Base-by-base conservation (phyloP, 2,329 filamentous ascomycete genomes). In the Septoria petroselini region DNA sequence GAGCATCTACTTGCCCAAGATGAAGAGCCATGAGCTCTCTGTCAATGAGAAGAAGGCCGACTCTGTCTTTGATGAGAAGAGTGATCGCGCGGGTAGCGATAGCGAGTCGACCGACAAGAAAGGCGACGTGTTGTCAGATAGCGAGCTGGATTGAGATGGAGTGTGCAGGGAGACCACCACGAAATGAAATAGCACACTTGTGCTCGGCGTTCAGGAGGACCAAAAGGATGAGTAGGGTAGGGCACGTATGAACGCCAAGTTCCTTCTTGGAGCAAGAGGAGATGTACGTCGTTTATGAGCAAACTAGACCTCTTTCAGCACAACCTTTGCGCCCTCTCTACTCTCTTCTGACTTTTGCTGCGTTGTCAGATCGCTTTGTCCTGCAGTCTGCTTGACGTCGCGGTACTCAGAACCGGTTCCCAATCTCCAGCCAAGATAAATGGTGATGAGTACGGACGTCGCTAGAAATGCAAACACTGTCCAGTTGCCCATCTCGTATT, bases 31-130 rank as follows among this genome's bases (percentile, higher is more conserved):
- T 9, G 23, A 9, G 23, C 23, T 27, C 23, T 27, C 9, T 27
- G 30, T 25, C 1, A 6, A 30, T n/a, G 11, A 48, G 23, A 12
- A 21, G 14, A 48, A 48, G n/a, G 44, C 45, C 4, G 45, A 48
- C 17, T 48, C 45, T 15, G 37, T 48, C 2, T 25, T 48, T 6
- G 44, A 48, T 25, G 42, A 17, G 33, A 45, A 45, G 23, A 45
- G 41, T 23, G 41, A 45, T n/a, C 7, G 19, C 7, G 23, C 19
- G 18, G 17, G 29, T 21, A 18, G 27, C 21, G 41, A 45, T 11
- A 45, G 41, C 37, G 38, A 41, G 30, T 33, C n/a, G 6, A 7
- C 30, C 4, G 30, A 33, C 14, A 33, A 33, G 30, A 33, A 33
- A 15, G 14, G 30, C 30, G 14, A 33, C 12, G 30, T 5, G 4